Evolutionary conservation across 495 filamentous ascomycete species (phyloP).

Genomic region (Lophium mytilinum): DNA sequence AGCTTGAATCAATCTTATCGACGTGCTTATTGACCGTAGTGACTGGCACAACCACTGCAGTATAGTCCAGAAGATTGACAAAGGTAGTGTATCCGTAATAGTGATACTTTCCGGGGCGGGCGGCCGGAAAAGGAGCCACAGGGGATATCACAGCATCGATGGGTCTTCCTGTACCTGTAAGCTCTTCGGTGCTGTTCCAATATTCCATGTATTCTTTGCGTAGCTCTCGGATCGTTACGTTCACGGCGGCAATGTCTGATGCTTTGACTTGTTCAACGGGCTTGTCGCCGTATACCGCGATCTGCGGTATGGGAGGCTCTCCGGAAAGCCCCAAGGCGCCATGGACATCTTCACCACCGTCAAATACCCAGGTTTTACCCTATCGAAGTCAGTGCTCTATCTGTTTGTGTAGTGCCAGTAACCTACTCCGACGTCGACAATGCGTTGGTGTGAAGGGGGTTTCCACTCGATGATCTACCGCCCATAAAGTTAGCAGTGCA

Average conservation of each 20-base stretch:
- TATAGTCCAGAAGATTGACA: conserved; percentile 53
- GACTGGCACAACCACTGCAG: conserved; percentile 49
- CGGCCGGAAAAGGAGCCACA: conserved; percentile 53
- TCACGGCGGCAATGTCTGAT: conserved; percentile 43
- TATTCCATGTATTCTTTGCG: conserved; percentile 62
- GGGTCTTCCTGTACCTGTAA: conserved; percentile 50
- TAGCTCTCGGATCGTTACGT: conserved; percentile 50
- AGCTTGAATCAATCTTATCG: conserved; percentile 39
- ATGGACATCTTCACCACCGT: conserved; percentile 40
- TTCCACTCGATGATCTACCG: conserved; percentile 48
- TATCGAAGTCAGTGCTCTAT: not conserved
- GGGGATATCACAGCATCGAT: conserved; percentile 52
- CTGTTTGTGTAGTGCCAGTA: not conserved
- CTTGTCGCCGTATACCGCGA: conserved; percentile 31
- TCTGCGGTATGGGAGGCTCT: conserved; percentile 41
- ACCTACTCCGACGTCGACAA: conserved; percentile 4
- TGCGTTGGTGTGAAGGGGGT: conserved; percentile 44
- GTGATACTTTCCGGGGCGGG: conserved; percentile 40
- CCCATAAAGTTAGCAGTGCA: not conserved
- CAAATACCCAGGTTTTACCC: conserved; percentile 42
- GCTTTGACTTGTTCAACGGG: conserved; percentile 37
- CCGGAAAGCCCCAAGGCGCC: conserved; percentile 47
- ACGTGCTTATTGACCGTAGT: conserved; percentile 46
- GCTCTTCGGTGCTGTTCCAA: conserved; percentile 52
- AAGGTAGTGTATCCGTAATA: conserved; percentile 46